Evolutionary conservation across 305 asterid species (phyloP).

Genomic region (Solanum hybrid): DNA sequence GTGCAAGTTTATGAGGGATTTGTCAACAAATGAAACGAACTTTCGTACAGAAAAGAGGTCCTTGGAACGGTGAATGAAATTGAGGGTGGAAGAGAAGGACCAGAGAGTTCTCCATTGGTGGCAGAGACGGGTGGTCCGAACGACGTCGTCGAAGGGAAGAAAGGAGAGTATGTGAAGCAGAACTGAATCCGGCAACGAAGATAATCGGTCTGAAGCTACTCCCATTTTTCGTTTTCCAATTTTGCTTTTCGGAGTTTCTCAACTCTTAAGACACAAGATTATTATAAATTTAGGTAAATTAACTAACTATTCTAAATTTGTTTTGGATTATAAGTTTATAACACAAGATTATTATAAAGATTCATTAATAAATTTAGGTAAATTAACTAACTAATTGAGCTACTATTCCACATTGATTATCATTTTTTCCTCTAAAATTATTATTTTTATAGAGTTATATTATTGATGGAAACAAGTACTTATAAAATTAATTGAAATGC

Average conservation of each 20-base stretch:
- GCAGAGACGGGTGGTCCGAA: background rate
- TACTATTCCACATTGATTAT: background rate
- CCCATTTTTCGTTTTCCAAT: background rate
- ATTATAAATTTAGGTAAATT: too few species aligned
- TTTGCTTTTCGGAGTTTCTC: background rate
- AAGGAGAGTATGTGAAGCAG: slow-evolving; percentile 9
- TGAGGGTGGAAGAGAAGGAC: background rate
- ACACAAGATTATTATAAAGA: background rate
- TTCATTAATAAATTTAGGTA: background rate
- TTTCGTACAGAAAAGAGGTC: background rate
- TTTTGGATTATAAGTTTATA: background rate
- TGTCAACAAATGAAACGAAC: background rate
- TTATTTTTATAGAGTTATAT: background rate
- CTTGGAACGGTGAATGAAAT: background rate
- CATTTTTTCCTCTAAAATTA: background rate
- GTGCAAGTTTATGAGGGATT: background rate
- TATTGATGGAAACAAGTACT: too few species aligned
- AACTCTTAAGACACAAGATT: background rate
- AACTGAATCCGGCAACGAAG: background rate
- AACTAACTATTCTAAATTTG: too few species aligned
- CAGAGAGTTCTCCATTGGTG: background rate
- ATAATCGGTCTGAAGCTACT: background rate
- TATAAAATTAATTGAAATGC: too few species aligned
- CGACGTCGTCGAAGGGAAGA: slow-evolving; percentile 2
- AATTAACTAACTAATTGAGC: background rate